Evolutionary conservation across 106 monocot species (phyloP).

Genomic region (Dioscorea alata): DNA sequence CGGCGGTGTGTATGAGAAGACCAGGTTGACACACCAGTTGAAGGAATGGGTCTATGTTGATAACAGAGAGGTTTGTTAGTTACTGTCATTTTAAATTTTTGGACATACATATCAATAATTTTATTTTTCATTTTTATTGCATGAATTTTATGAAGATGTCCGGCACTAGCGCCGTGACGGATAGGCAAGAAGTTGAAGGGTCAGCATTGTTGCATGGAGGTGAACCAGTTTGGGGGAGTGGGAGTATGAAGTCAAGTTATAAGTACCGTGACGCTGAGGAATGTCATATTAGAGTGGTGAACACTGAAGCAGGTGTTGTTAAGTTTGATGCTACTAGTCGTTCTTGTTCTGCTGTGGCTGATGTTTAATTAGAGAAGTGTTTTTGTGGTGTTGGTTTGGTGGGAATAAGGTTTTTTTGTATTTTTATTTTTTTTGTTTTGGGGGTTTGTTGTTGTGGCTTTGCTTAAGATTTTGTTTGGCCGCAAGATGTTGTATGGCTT

Average conservation of each 20-base stretch:
- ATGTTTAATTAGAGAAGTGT: background rate
- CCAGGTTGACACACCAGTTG: conserved; percentile 35
- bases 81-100: too few relatives aligned
- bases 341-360: background rate
- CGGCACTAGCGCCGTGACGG: conserved; percentile 4
- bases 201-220: conserved; percentile 15
- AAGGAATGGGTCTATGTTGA: conserved; percentile 11
- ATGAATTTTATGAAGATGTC: too few relatives aligned
- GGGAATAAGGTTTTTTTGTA: too few relatives aligned
- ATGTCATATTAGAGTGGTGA: conserved; percentile 28
- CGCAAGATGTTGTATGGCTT: too few relatives aligned
- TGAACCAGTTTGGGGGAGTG: conserved; percentile 27
- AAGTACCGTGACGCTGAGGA: conserved; percentile 12
- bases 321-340: conserved; percentile 7
- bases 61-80: too few relatives aligned
- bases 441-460: too few relatives aligned
- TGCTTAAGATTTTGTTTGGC: too few relatives aligned
- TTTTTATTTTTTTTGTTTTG: too few relatives aligned
- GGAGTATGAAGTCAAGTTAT: conserved; percentile 29
- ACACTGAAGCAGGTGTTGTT: conserved; percentile 13
- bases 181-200: conserved; percentile 32
- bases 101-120: too few relatives aligned
- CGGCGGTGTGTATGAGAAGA: conserved; percentile 17
- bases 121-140: too few relatives aligned
- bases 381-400: too few relatives aligned